phyloP scores from a whole-genome alignment of 805 yeast species.

The Wickerhamiella siamensis region DNA sequence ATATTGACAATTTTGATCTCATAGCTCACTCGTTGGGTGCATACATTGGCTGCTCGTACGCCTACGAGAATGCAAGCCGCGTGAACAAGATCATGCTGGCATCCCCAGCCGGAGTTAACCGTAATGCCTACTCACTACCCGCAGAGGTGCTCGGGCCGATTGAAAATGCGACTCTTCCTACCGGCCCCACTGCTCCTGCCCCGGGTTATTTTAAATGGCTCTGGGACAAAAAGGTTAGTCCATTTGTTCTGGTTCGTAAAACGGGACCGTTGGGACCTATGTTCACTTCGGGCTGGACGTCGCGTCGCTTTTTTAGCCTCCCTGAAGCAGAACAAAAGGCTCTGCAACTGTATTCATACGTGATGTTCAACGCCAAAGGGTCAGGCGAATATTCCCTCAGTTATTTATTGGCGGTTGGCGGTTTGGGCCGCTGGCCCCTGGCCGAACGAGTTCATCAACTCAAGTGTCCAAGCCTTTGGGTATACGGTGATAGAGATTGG shows the following conservation, averaged over 20 bases:
- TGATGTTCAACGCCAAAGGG: slow-evolving; percentile 73
- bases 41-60: slow-evolving; percentile 56
- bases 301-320: slow-evolving; percentile 58
- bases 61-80: slow-evolving; percentile 42
- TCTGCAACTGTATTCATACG: slow-evolving; percentile 68
- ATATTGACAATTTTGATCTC: slow-evolving; percentile 38
- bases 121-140: slow-evolving; percentile 27
- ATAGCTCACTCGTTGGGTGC: slow-evolving; percentile 93
- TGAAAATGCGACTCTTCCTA: slow-evolving; percentile 5
- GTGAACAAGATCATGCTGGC: slow-evolving; percentile 61
- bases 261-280: slow-evolving; percentile 75
- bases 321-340: slow-evolving; percentile 31
- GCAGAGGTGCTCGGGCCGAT: slow-evolving; percentile 11
- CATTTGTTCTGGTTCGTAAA: slow-evolving; percentile 64
- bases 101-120: slow-evolving; percentile 77
- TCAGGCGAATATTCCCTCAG: slow-evolving; percentile 89
- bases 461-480: slow-evolving; percentile 58
- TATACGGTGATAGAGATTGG: slow-evolving; percentile 74
- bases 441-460: slow-evolving; percentile 34
- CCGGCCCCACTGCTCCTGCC: slow-evolving; percentile 19
- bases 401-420: slow-evolving; percentile 79
- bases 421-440: slow-evolving; percentile 69
- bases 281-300: slow-evolving; percentile 80
- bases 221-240: slow-evolving; percentile 82
- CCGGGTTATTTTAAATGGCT: slow-evolving; percentile 67